phyloP scores from a whole-genome alignment of 2,329 filamentous ascomycete genomes.

The Fusarium begoniae region DNA sequence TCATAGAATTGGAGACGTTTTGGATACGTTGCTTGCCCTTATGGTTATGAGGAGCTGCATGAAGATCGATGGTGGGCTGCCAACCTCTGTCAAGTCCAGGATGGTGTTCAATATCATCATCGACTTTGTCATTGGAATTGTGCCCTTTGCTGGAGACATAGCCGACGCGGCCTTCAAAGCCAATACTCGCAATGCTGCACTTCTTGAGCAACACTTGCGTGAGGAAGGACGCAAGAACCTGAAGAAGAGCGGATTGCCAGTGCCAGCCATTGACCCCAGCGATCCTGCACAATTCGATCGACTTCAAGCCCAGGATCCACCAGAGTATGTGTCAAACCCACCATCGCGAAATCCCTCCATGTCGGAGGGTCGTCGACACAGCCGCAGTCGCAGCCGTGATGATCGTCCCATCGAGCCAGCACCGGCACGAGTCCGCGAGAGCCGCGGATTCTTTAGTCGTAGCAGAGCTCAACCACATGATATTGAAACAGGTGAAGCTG shows the following conservation, averaged over 20 bases:
- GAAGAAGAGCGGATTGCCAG: constrained; percentile 55
- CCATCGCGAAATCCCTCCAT: constrained; percentile 40
- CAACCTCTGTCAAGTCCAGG: constrained; percentile 63
- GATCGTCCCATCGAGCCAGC: constrained; percentile 41
- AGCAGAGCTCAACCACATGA: constrained; percentile 43
- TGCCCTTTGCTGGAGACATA: constrained; percentile 81
- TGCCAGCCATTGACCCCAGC: constrained; percentile 61
- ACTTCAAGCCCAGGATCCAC: constrained; percentile 40
- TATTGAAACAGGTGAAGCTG: constrained; percentile 43
- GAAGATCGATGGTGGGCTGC: constrained; percentile 80
- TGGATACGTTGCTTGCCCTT: constrained; percentile 78
- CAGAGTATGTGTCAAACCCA: constrained; percentile 41
- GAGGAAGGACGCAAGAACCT: constrained; percentile 71
- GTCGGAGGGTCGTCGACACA: constrained; percentile 32
- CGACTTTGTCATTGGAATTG: constrained; percentile 77
- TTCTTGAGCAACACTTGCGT: constrained; percentile 74
- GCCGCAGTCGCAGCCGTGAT: constrained; percentile 20
- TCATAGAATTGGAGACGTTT: constrained; percentile 74
- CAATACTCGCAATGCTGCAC: constrained; percentile 79
- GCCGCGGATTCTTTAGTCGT: constrained; percentile 43
- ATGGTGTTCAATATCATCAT: constrained; percentile 85
- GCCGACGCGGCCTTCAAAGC: constrained; percentile 77
- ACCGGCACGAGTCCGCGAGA: constrained; percentile 41
- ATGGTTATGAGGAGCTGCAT: constrained; percentile 78
- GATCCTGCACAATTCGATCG: constrained; percentile 63